Evolutionary conservation across 1,284 basidiomycete species (phyloP).

Genomic region (Malassezia equina): DNA sequence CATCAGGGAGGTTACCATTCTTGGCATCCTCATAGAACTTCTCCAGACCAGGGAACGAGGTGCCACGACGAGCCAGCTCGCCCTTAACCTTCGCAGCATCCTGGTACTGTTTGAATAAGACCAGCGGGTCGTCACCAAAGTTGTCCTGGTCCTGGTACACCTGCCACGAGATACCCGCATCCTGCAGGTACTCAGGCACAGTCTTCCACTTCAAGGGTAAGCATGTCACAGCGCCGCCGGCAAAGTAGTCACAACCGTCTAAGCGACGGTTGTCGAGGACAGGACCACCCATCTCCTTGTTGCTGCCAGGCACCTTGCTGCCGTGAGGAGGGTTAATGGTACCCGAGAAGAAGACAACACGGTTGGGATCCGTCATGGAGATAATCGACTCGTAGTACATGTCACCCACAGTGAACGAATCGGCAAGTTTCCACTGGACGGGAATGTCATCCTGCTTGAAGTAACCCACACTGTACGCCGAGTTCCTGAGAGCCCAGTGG

Average conservation of each 20-base stretch:
- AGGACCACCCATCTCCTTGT: conserved; percentile 15
- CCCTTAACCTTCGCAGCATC: conserved; percentile 13
- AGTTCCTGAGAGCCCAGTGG: conserved; percentile 28
- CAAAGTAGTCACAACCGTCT: conserved; percentile 9
- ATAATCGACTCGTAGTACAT: conserved; percentile 33
- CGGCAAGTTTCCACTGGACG: conserved; percentile 33
- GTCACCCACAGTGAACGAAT: conserved; percentile 28
- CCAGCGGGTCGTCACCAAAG: conserved; percentile 26
- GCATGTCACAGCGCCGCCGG: conserved; percentile 14
- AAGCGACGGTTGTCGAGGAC: conserved; percentile 17
- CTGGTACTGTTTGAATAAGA: conserved; percentile 14
- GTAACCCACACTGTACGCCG: conserved; percentile 30
- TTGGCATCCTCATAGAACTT: conserved; percentile 30
- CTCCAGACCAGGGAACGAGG: conserved; percentile 23
- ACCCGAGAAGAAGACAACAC: conserved; percentile 24
- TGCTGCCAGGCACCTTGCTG: conserved; percentile 7
- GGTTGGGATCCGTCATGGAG: conserved; percentile 27
- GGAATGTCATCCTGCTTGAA: conserved; percentile 28
- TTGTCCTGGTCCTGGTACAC: conserved; percentile 29
- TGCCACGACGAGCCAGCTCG: conserved; percentile 21
- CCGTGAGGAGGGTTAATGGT: conserved; percentile 12
- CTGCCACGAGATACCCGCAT: conserved; percentile 26
- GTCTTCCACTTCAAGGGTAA: conserved; percentile 30
- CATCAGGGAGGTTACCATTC: conserved; percentile 26
- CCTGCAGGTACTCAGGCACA: conserved; percentile 29